Conservation (phyloP, 495 filamentous ascomycete genomes). For the Pseudoneurospora amorphoporcata region DNA sequence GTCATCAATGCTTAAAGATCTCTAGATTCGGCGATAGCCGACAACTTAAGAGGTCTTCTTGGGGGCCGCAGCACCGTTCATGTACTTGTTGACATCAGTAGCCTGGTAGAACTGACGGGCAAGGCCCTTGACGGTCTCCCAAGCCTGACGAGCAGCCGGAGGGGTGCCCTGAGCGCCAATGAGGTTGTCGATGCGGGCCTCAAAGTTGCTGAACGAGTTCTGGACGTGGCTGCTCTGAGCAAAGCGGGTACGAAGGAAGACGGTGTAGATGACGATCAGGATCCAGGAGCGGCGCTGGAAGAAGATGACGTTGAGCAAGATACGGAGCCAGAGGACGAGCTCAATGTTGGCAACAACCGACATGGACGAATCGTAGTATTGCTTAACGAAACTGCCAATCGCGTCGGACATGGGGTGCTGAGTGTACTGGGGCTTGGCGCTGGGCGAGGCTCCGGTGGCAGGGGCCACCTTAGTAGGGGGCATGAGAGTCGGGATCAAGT, state of each 20-base stretch:
- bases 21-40: background rate
- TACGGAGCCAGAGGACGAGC: slow-evolving; percentile 70
- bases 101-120: slow-evolving; percentile 63
- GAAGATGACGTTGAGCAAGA: slow-evolving; percentile 65
- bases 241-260: slow-evolving; percentile 84
- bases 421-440: slow-evolving; percentile 50
- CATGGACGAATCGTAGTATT: slow-evolving; percentile 90
- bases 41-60: slow-evolving; percentile 37
- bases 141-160: slow-evolving; percentile 68
- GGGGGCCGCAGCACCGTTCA: slow-evolving; percentile 42
- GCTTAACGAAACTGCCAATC: slow-evolving; percentile 90
- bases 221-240: slow-evolving; percentile 88
- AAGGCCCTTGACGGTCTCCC: slow-evolving; percentile 69
- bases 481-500: slow-evolving; percentile 54
- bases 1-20: background rate
- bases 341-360: slow-evolving; percentile 68
- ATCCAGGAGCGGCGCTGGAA: slow-evolving; percentile 90
- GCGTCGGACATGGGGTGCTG: slow-evolving; percentile 62
- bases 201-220: slow-evolving; percentile 61
- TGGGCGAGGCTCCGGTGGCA: slow-evolving; percentile 43
- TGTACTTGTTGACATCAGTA: slow-evolving; percentile 67
- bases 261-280: slow-evolving; percentile 71
- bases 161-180: slow-evolving; percentile 81
- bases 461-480: slow-evolving; percentile 34
- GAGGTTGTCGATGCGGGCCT: slow-evolving; percentile 65